A percentile compares a stretch with the other conserved stretches of the same genome.
Conservation (phyloP, 129 eudicot species). For the Centrapalus pauciflorus region DNA sequence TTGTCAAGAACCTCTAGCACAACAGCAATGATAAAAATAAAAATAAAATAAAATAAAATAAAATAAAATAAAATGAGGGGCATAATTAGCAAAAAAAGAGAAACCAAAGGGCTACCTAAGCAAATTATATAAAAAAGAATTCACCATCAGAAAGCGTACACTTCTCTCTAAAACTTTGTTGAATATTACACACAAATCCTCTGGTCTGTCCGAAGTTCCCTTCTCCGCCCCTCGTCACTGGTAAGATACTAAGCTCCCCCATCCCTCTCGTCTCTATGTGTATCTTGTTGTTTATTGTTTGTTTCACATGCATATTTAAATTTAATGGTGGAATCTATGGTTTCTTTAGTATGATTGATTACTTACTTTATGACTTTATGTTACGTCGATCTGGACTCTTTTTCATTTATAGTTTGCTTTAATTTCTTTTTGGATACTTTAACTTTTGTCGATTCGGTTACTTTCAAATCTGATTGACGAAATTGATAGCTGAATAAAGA, state of each 20-base stretch:
- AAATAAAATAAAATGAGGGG: not conserved
- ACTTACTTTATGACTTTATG: constrained; percentile 16
- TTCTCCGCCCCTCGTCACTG: not conserved
- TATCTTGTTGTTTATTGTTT: not conserved
- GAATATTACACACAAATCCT: constrained; percentile 24
- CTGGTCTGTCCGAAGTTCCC: constrained; percentile 1
- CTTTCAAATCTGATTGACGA: not conserved
- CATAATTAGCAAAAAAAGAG: not conserved
- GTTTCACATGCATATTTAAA: not conserved
- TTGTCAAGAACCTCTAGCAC: no score
- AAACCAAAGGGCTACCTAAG: constrained; percentile 6
- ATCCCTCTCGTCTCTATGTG: not conserved
- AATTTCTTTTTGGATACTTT: not conserved
- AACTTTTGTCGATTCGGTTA: not conserved
- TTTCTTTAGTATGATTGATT: not conserved
- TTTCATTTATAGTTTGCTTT: not conserved
- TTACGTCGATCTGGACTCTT: constrained; percentile 19
- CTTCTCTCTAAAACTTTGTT: constrained; percentile 19
- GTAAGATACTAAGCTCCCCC: constrained; percentile 8
- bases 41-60: not conserved
- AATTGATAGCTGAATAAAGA: constrained; percentile 9
- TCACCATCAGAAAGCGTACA: constrained; percentile 11
- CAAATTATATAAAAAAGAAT: constrained; percentile 4
- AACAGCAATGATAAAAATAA: no score
- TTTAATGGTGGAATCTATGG: not conserved